These are phyloP conservation scores for Colletotrichum incanum DNA, from an alignment of 2,329 filamentous ascomycete genomes.

Conservation along the genomic window DNA sequence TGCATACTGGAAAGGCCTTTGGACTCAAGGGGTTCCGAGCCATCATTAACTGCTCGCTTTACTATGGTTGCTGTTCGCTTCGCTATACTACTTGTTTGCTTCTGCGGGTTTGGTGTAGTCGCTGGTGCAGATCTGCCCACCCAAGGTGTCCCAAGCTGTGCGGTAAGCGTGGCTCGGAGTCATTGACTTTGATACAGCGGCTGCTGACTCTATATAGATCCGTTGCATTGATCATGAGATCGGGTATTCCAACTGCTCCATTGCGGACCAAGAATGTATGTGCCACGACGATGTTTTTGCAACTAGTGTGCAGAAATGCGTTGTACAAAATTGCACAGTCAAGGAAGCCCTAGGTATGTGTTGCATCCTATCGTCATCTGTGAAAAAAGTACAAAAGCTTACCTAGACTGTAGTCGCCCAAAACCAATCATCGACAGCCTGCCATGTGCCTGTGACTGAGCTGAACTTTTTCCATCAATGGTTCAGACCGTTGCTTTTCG, in stretches of 20 bases:
- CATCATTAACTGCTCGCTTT: neutral
- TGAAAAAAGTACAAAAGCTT: neutral
- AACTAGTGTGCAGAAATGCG: neutral
- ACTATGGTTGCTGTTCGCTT: neutral
- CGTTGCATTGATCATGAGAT: neutral
- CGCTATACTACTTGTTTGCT: neutral
- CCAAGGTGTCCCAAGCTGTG: neutral
- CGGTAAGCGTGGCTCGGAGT: neutral
- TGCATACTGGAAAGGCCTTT: neutral
- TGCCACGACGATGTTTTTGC: neutral
- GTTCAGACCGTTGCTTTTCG: neutral
- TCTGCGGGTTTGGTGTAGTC: neutral
- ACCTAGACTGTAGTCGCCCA: neutral
- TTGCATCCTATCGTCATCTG: neutral
- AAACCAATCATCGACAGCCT: neutral
- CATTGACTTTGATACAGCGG: too few relatives aligned
- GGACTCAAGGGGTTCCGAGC: neutral
- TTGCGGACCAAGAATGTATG: neutral
- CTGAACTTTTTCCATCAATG: neutral
- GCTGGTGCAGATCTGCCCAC: neutral
- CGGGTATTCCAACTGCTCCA: neutral
- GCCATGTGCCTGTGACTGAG: neutral
- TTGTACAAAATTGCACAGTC: constrained; percentile 46
- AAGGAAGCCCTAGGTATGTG: constrained; percentile 52
- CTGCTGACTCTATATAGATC: neutral